Evolutionary conservation across 495 filamentous ascomycete genomes (phyloP), one percentile per base, ranked within the genome.

Genomic region (Penicillium crystallinum): DNA sequence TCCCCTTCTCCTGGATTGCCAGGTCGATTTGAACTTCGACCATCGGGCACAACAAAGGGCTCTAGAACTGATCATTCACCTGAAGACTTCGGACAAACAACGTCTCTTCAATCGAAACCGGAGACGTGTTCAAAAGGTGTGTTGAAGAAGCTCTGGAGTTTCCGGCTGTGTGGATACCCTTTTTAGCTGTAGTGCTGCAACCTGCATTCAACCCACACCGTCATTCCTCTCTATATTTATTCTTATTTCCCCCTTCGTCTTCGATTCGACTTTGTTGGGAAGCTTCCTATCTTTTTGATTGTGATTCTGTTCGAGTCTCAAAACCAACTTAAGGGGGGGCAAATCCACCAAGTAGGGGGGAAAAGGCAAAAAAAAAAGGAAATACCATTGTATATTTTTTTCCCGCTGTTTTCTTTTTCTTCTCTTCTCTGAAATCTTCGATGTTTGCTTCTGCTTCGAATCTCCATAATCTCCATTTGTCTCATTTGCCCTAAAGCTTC

Each of bases 191-290:
- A 36, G 45, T 31, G 36, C 15, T 5, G 29, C n/a, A n/a, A n/a
- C 31, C 29, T 47, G 33, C 22, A 47, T 64, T 67, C 55, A 11
- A 34, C 10, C 3, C 63, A 66, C 65, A 68, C 65, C 65, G 63
- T 69, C 63, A 66, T 63, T 69, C 57, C 47, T 58, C 49, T 52
- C 22, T 33, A 53, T 55, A 55, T 39, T 55, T 48, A 37, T 41
- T 44, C 53, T 29, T 37, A 44, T 54, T 34, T 47, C 17, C 38
- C 41, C 23, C 40, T 44, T 36, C 35, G 37, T 51, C 27, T 38
- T 36, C 29, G 10, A 4, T 35, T 35, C 2, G 10, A 4, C 25
- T 35, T 1, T 46, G 6, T 12, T 25, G n/a, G n/a, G n/a, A n/a
- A n/a, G n/a, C n/a, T n/a, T n/a, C n/a, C n/a, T n/a, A n/a, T n/a